These are phyloP conservation scores for Paramecium pentaurelia DNA, from an alignment of 73 alveolate genomes.

Conservation along the genomic window DNA sequence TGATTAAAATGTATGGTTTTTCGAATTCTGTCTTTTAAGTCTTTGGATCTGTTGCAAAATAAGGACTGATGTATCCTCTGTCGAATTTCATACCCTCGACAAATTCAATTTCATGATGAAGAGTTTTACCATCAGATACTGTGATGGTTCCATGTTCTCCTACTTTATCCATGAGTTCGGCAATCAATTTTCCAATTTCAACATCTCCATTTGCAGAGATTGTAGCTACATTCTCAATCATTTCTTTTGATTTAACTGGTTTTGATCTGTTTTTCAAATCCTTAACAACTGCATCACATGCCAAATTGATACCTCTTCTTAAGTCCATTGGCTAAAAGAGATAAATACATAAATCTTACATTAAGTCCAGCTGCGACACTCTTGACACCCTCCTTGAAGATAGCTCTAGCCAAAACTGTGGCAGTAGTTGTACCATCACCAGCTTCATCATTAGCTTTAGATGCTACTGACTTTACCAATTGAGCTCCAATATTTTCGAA, in stretches of 20 bases:
- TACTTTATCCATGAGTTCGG: conserved; percentile 91
- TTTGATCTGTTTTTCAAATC: conserved; percentile 74
- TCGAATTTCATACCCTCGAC: conserved; percentile 97
- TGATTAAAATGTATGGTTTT: conserved; percentile 90
- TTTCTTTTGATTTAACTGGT: conserved; percentile 73
- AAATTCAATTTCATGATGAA: conserved; percentile 96
- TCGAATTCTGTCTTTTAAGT: conserved; percentile 85
- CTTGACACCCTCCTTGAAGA: conserved; percentile 93
- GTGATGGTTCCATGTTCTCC: conserved; percentile 98
- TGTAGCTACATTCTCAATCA: conserved; percentile 90
- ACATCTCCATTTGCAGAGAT: conserved; percentile 97
- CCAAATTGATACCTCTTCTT: conserved; percentile 95
- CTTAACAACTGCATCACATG: conserved; percentile 88
- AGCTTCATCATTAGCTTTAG: conserved; percentile 94
- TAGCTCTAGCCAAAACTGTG: conserved; percentile 95
- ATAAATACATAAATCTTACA: neutral
- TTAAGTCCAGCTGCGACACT: conserved; percentile 98
- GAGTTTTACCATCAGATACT: conserved; percentile 86
- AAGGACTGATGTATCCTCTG: conserved; percentile 98
- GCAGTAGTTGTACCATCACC: conserved; percentile 99
- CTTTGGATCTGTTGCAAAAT: conserved; percentile 96
- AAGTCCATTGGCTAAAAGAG: conserved; percentile 89
- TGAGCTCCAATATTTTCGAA: conserved; percentile 93
- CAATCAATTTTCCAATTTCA: conserved; percentile 91
- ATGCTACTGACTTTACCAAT: conserved; percentile 92